Conservation (phyloP, 768 basidiomycete species). For the Nidularia sp. region DNA sequence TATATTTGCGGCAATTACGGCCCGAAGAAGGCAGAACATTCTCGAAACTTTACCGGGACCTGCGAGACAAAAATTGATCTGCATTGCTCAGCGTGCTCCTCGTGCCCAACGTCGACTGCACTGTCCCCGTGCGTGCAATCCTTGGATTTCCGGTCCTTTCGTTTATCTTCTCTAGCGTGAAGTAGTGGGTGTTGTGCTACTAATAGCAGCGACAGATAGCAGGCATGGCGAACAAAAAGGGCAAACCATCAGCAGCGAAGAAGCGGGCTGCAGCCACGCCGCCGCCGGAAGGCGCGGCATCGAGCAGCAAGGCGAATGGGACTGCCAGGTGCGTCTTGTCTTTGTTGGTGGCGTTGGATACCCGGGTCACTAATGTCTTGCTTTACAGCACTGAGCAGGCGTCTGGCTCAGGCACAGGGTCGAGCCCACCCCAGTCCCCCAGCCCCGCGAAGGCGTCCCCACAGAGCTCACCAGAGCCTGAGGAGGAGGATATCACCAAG, state of each 20-base stretch:
- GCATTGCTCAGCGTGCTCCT: too few species aligned
- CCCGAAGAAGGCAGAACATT: too few species aligned
- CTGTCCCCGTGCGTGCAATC: too few species aligned
- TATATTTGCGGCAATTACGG: too few species aligned
- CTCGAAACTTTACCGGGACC: too few species aligned
- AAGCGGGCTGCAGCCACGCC: constrained; percentile 4
- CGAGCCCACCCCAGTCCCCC: constrained; percentile 11
- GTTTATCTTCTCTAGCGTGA: too few species aligned
- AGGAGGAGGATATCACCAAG: constrained; percentile 32
- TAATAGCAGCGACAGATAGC: too few species aligned
- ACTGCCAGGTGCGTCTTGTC: constrained; percentile 3
- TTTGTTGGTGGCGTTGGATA: neutral
- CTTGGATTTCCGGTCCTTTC: too few species aligned
- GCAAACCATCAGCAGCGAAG: constrained; percentile 7
- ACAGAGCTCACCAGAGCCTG: constrained; percentile 16
- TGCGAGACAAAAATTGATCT: too few species aligned
- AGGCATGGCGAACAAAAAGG: constrained; percentile 3
- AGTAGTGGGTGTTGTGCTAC: too few species aligned
- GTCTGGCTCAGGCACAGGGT: constrained; percentile 9
- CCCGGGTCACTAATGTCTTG: neutral
- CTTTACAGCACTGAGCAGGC: constrained; percentile 2
- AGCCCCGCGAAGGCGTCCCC: constrained; percentile 9
- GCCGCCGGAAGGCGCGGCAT: neutral
- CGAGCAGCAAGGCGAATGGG: neutral
- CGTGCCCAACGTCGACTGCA: too few species aligned